phyloP scores from a whole-genome alignment of 805 yeast genomes.

The Yamadazyma ubonensis region DNA sequence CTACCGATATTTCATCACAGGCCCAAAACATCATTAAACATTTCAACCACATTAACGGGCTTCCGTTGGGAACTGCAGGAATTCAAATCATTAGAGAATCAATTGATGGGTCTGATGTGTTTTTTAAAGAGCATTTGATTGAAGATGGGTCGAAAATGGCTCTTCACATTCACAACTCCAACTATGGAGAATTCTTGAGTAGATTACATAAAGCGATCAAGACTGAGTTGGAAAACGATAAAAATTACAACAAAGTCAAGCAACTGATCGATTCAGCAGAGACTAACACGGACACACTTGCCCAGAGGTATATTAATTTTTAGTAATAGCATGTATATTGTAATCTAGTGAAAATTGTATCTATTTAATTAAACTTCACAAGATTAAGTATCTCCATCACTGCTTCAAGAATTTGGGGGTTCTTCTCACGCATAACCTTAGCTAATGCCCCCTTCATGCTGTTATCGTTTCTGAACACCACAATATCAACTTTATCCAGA shows the following conservation, averaged over 20 bases:
- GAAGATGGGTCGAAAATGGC: conserved; percentile 62
- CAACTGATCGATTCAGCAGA: conserved; percentile 27
- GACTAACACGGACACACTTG: conserved; percentile 34
- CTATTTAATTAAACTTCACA: conserved; percentile 6
- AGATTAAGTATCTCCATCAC: conserved; percentile 15
- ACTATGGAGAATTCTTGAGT: conserved; percentile 66
- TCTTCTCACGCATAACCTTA: conserved; percentile 2
- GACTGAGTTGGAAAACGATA: conserved; percentile 50
- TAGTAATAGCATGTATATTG: conserved; percentile 10
- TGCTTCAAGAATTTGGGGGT: conserved; percentile 12
- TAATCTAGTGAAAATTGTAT: background rate
- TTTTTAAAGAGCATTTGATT: conserved; percentile 57
- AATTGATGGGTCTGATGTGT: conserved; percentile 54
- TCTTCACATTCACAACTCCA: conserved; percentile 35
- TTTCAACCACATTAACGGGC: conserved; percentile 42
- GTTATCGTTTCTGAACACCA: conserved; percentile 1
- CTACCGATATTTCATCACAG: conserved; percentile 66
- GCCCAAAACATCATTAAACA: conserved; percentile 61
- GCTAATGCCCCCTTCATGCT: conserved; percentile 9
- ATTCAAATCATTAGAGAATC: conserved; percentile 65
- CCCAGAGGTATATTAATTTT: conserved; percentile 40
- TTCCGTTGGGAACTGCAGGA: conserved; percentile 33
- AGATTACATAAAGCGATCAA: conserved; percentile 65
- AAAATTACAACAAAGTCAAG: conserved; percentile 27
- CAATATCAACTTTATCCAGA: background rate